phyloP scores from a whole-genome alignment of 345 rosid species.

The Geranium rotundifolium region DNA sequence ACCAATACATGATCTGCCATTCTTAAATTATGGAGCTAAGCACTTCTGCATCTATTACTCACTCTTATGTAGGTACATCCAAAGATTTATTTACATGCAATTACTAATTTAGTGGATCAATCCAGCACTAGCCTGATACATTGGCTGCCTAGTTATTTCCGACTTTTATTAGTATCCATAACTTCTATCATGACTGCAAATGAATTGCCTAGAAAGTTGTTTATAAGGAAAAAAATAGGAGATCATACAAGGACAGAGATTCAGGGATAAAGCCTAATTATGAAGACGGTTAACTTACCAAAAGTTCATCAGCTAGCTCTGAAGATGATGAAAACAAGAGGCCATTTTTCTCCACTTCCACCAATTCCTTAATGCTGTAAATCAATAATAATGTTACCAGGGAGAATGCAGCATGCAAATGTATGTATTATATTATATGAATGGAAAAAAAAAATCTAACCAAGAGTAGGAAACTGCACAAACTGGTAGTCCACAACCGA shows the following conservation, averaged over 20 bases:
- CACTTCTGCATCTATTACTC: background rate
- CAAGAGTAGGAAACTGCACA: slow-evolving; percentile 95
- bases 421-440: background rate
- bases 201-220: background rate
- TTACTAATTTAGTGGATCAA: background rate
- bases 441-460: slow-evolving; percentile 18
- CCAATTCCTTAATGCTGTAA: slow-evolving; percentile 80
- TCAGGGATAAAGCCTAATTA: background rate
- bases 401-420: background rate
- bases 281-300: slow-evolving; percentile 35
- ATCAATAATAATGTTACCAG: background rate
- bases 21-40: background rate
- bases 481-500: slow-evolving; percentile 94
- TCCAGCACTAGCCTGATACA: background rate
- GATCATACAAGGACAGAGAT: background rate
- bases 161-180: background rate
- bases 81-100: background rate
- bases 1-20: background rate
- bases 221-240: background rate
- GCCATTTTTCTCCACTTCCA: slow-evolving; percentile 69
- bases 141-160: background rate
- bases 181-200: background rate
- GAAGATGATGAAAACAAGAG: slow-evolving; percentile 95
- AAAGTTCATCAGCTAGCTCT: slow-evolving; percentile 71
- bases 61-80: background rate